A percentile compares a stretch with the other conserved stretches of the same genome.
Conservation (phyloP, 176 grass and related monocot species). For the Saccharum officinarum region DNA sequence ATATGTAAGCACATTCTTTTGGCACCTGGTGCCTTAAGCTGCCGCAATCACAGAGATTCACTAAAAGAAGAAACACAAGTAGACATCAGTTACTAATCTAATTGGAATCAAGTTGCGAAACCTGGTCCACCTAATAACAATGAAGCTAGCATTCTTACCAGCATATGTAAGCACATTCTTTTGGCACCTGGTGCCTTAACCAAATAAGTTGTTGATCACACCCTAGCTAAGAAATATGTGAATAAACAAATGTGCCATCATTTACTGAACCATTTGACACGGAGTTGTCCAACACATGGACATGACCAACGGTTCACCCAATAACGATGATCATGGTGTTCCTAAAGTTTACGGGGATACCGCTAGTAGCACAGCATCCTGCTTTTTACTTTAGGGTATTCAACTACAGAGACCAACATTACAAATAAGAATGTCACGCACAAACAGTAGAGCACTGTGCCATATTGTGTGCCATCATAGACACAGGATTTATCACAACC, state of each 20-base stretch:
- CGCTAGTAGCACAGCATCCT: constrained; percentile 31
- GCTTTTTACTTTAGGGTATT: constrained; percentile 46
- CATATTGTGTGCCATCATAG: no score
- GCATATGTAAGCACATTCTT: not conserved
- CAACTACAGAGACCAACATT: not conserved
- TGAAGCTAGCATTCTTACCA: no score
- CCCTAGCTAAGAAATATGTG: not conserved
- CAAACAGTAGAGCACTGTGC: not conserved
- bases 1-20: constrained; percentile 33
- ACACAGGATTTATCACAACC: not conserved
- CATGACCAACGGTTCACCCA: constrained; percentile 56
- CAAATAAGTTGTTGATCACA: not conserved
- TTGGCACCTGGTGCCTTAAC: not conserved
- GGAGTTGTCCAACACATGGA: constrained; percentile 47
- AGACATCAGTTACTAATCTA: no score
- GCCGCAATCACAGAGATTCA: not conserved
- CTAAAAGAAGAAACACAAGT: not conserved
- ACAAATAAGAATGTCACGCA: not conserved
- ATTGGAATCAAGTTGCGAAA: no score
- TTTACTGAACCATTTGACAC: constrained; percentile 82
- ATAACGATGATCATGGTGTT: constrained; percentile 40
- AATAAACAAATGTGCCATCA: constrained; percentile 41
- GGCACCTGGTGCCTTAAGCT: not conserved
- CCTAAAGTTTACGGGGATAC: constrained; percentile 51
- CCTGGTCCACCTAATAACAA: no score